Conservation (phyloP, 2,329 filamentous ascomycete genomes). For the Atkinsonella texensis region DNA sequence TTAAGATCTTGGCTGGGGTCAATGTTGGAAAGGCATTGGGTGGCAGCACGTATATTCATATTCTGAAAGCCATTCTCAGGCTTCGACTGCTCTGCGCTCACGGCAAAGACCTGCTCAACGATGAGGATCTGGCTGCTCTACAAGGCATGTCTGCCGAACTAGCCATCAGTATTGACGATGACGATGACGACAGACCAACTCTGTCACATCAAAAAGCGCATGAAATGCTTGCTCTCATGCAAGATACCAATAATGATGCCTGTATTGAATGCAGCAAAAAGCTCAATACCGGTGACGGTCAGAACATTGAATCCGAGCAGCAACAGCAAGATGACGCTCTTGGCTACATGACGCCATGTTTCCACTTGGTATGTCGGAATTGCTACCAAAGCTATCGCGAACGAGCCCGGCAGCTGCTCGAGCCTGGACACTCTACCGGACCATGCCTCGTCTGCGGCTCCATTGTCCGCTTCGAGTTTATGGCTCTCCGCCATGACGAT, state of each 20-base stretch:
- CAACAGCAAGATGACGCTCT: slow-evolving; percentile 53
- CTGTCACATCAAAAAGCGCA: slow-evolving; percentile 65
- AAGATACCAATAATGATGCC: slow-evolving; percentile 63
- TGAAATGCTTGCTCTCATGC: slow-evolving; percentile 73
- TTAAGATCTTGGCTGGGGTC: slow-evolving; percentile 56
- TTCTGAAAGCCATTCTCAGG: slow-evolving; percentile 80
- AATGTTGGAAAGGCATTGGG: slow-evolving; percentile 54
- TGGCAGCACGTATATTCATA: slow-evolving; percentile 85
- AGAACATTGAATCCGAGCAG: slow-evolving; percentile 45
- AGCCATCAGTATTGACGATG: slow-evolving; percentile 80
- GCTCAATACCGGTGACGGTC: slow-evolving; percentile 42
- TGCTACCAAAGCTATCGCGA: slow-evolving; percentile 55
- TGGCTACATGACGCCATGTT: slow-evolving; percentile 76
- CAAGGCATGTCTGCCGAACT: slow-evolving; percentile 74
- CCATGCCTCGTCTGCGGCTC: slow-evolving; percentile 58
- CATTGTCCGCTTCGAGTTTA: slow-evolving; percentile 50
- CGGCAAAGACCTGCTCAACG: slow-evolving; percentile 78
- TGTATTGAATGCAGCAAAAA: slow-evolving; percentile 61
- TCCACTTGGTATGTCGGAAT: slow-evolving; percentile 67
- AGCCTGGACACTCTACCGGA: slow-evolving; percentile 28
- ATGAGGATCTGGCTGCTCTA: slow-evolving; percentile 68
- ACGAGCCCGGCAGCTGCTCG: slow-evolving; percentile 30
- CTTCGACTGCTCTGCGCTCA: slow-evolving; percentile 87
- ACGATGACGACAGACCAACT: slow-evolving; percentile 47
- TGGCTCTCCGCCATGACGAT: slow-evolving; percentile 54